These are phyloP conservation scores for Galium porrigens DNA, from an alignment of 305 asterid genomes.

Conservation along the genomic window DNA sequence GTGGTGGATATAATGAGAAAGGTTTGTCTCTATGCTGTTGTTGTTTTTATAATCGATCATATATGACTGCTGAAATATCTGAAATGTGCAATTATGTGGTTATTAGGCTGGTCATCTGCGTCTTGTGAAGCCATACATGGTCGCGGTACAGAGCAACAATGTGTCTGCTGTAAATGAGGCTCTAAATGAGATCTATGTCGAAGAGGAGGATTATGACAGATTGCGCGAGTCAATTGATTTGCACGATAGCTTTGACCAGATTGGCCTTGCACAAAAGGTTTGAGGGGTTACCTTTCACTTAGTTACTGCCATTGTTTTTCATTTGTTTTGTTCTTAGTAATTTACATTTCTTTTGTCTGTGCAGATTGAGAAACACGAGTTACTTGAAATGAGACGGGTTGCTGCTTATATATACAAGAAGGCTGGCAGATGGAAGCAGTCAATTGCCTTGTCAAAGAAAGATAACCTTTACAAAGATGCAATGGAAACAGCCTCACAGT, in stretches of 20 bases:
- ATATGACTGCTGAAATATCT: slow-evolving; percentile 6
- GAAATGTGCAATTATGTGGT: slow-evolving; percentile 15
- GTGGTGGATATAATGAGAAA: slow-evolving; percentile 97
- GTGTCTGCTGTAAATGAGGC: slow-evolving; percentile 99
- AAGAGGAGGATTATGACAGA: slow-evolving; percentile 95
- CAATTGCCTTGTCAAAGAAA: slow-evolving; percentile 93
- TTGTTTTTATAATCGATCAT: not conserved
- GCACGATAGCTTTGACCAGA: slow-evolving; percentile 93
- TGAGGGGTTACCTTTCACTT: slow-evolving; percentile 11
- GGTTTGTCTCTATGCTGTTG: slow-evolving; percentile 33
- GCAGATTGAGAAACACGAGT: slow-evolving; percentile 98
- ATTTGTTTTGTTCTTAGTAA: slow-evolving; percentile 13
- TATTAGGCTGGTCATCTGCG: slow-evolving; percentile 84
- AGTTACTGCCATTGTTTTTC: not conserved
- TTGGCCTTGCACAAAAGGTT: slow-evolving; percentile 98
- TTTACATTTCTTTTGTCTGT: slow-evolving; percentile 13
- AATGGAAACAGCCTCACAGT: slow-evolving; percentile 99
- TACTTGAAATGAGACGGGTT: slow-evolving; percentile 99
- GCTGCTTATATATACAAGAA: slow-evolving; percentile 96
- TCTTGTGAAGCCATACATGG: slow-evolving; percentile 95
- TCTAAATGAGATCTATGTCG: slow-evolving; percentile 85
- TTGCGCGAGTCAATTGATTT: slow-evolving; percentile 85
- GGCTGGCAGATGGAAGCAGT: slow-evolving; percentile 99
- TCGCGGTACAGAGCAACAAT: slow-evolving; percentile 97
- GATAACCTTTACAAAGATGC: slow-evolving; percentile 94